Conservation (phyloP, 352 stramenopile species). For the Aphanomyces invadans region DNA sequence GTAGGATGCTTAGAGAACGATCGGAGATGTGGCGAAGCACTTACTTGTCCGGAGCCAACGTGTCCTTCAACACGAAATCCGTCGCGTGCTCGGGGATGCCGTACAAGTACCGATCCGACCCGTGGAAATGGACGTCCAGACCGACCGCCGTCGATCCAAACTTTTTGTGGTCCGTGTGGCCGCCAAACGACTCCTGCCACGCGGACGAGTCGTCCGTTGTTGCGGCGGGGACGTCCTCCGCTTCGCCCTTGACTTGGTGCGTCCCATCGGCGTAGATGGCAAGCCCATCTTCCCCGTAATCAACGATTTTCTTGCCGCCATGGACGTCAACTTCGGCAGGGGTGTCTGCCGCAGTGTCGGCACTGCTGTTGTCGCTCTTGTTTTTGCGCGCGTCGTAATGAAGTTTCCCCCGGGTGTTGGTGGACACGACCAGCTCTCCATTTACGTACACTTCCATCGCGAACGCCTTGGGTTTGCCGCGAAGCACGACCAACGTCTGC, state of each 20-base stretch:
- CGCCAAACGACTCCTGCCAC: slow-evolving; percentile 93
- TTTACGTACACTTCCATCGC: slow-evolving; percentile 61
- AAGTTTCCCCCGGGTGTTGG: slow-evolving; percentile 58
- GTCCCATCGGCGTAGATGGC: slow-evolving; percentile 95
- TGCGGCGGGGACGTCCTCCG: slow-evolving; percentile 21
- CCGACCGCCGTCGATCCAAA: slow-evolving; percentile 91
- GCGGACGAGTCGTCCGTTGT: slow-evolving; percentile 30
- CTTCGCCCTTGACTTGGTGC: slow-evolving; percentile 53
- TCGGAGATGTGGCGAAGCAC: slow-evolving; percentile 22
- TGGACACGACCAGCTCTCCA: slow-evolving; percentile 51
- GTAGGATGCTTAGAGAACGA: neutral
- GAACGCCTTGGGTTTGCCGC: slow-evolving; percentile 35
- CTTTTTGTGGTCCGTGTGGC: slow-evolving; percentile 84
- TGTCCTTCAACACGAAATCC: slow-evolving; percentile 91
- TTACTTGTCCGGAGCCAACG: slow-evolving; percentile 37
- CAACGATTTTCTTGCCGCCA: slow-evolving; percentile 89
- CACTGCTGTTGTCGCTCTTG: slow-evolving; percentile 32
- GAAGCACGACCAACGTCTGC: slow-evolving; percentile 44
- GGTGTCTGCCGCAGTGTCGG: slow-evolving; percentile 29
- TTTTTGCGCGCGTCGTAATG: slow-evolving; percentile 76
- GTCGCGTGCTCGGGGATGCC: slow-evolving; percentile 97
- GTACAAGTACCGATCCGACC: slow-evolving; percentile 82
- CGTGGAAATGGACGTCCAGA: slow-evolving; percentile 92
- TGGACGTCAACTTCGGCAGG: slow-evolving; percentile 52
- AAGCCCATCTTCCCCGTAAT: slow-evolving; percentile 96